Evolutionary conservation across 2,329 filamentous ascomycete species (phyloP), one percentile per base, ranked within the genome.

Genomic region (Diaporthe sp.): DNA sequence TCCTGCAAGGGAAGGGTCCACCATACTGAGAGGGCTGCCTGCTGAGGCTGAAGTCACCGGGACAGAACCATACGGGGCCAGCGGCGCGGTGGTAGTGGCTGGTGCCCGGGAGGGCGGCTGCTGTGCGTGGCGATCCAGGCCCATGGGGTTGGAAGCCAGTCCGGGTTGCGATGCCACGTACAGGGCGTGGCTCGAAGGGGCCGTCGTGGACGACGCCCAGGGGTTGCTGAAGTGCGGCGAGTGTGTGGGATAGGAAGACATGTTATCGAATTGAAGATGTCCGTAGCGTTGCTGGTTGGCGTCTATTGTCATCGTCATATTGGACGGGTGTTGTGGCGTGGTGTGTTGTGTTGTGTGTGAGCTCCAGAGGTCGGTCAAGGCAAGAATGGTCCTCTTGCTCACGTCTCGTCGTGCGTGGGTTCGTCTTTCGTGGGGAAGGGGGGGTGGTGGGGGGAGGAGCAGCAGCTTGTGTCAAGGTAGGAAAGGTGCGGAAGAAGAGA

Each of bases 271-370:
- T 85, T 91, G 92, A 87, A 98, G 86, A 83, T 90, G 91, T 82
- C 90, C 94, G 87, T 94, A 94, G 84, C 92, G 91, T 88, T 92
- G 94, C 87, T 96, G 95, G 85, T 95, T 94, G 82, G 92, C 92
- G 87, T 98, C 95, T 88, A 98, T 92, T 85, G 96, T 94, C 95
- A 98, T 98, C 87, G 95, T 97, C 95, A 98, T 98, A 85, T 85
- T 92, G 87, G 79, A 81, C 77, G 75, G 74, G 75, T 76, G 73
- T 42, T 71, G 51, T 77, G 51, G 15, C 7, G 58, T 39, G 58
- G 77, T 59, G 59, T 58, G 44, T 49, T 39, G 4, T 39, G 12
- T 13, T 13, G 19, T 75, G 77, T 77, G 71, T 77, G 71, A 76
- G 78, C 71, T 72, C 71, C 67, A 55, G 58, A 67, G 42, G 62